Evolutionary conservation across 768 basidiomycete genomes (phyloP).

Genomic region (Pluteus cervinus): DNA sequence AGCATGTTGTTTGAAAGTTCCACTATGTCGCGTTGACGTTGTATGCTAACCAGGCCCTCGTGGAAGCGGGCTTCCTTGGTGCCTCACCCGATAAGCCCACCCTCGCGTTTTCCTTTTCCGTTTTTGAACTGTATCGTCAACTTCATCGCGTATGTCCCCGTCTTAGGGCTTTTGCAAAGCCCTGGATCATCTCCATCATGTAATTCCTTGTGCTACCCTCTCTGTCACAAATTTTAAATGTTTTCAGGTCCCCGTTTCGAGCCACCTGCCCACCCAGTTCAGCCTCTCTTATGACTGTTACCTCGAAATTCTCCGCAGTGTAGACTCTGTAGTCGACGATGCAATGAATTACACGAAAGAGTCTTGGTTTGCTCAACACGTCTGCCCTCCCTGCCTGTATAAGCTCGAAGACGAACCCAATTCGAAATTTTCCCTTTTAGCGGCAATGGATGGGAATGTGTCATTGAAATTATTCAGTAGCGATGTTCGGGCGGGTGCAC

Average conservation of each 20-base stretch:
- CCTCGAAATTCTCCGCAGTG: conserved; percentile 6
- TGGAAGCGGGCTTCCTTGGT: conserved; percentile 15
- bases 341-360: too few species aligned
- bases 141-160: conserved; percentile 17
- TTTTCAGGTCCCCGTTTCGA: conserved; percentile 1
- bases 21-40: conserved; percentile 12
- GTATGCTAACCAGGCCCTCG: conserved; percentile 12
- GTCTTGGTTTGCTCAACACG: too few species aligned
- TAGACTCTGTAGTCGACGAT: background rate
- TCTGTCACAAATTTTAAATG: too few species aligned
- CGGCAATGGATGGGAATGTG: conserved; percentile 2
- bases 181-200: conserved; percentile 13
- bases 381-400: conserved; percentile 2
- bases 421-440: background rate
- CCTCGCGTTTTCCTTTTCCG: conserved; percentile 11
- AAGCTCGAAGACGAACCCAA: background rate
- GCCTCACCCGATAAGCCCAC: conserved; percentile 12
- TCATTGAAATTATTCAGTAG: too few species aligned
- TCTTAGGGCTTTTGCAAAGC: conserved; percentile 19
- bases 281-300: conserved; percentile 9
- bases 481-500: too few species aligned
- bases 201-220: conserved; percentile 6
- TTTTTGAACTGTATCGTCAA: conserved; percentile 18
- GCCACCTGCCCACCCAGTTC: conserved; percentile 7
- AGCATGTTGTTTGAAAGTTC: conserved; percentile 15